Conservation (phyloP, 192 early-diverging fungal genomes). For the Lunasporangiospora selenospora region DNA sequence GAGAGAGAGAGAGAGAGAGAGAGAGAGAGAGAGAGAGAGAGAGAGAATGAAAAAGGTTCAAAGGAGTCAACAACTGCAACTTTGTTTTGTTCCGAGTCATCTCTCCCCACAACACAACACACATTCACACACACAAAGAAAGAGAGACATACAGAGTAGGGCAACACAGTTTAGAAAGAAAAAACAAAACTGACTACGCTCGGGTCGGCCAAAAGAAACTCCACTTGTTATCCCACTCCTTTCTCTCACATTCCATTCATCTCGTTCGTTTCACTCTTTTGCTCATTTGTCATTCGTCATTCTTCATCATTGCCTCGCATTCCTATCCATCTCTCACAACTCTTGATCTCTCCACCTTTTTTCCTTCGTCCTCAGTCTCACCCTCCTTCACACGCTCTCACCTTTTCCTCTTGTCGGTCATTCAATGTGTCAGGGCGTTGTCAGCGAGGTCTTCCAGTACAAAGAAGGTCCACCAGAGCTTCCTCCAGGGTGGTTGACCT, state of each 20-base stretch:
- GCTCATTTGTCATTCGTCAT: neutral
- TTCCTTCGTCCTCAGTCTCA: too few species aligned
- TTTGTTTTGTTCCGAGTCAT: neutral
- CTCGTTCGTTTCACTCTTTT: neutral
- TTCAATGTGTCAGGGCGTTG: conserved; percentile 35
- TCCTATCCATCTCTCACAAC: too few species aligned
- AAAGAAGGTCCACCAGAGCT: conserved; percentile 32
- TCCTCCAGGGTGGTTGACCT: conserved; percentile 5
- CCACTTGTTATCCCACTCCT: neutral
- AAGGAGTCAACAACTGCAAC: too few species aligned
- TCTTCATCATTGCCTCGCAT: neutral
- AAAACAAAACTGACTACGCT: too few species aligned
- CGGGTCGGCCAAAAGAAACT: too few species aligned
- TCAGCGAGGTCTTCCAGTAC: conserved; percentile 25
- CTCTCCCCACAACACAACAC: too few species aligned
- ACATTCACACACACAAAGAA: too few species aligned
- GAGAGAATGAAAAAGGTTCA: too few species aligned
- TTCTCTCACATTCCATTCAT: neutral
- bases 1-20: too few species aligned
- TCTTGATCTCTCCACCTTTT: neutral
- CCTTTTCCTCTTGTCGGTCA: neutral
- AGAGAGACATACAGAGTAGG: too few species aligned
- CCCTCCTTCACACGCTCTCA: neutral
- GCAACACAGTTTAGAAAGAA: too few species aligned
- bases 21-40: too few species aligned